Base-by-base conservation (phyloP, 495 filamentous ascomycete genomes). In the Staphylotrichum tortipilum region DNA sequence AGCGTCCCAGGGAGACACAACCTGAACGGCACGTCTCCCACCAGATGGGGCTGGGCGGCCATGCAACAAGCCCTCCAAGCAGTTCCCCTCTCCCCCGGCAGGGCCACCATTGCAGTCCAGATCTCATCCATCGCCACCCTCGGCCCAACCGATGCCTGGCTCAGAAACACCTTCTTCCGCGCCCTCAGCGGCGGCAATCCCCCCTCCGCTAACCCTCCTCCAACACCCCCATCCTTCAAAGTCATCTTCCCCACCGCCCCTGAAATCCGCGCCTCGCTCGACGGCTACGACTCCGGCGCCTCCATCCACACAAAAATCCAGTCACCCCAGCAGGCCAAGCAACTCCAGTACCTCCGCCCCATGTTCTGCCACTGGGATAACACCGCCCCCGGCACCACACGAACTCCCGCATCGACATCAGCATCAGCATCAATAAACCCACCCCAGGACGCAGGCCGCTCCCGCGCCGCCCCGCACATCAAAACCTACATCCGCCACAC, bases 401-500 rank as follows among this genome's bases (percentile, higher is more conserved):
- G 3, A 44, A 2, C 46, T 59, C 3, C 9, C 17, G n/a, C n/a
- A n/a, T n/a, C n/a, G n/a, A n/a, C n/a, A n/a, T n/a, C 7, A 37
- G 26, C 4, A 41, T 35, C 5, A 34, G 22, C 7, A 37, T 22
- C 6, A 41, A 35, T 3, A 34, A 24, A 0, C 3, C 34, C 4
- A 9, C 56, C 2, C 55, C 54, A 24, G 68, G n/a, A 71, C 14
- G 70, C 77, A 34, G 79, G 83, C 10, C 74, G 89, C 37, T 72
- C 79, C n/a, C 74, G 79, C n/a, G 89, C 89, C 4, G 89, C 89
- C 3, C 89, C 89, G 0, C 89, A 95, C 59, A 86, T 94, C 55
- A 95, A 95, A 63, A 94, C 89, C 0, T 95, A 92, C 51, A 80
- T 91, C 39, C 80, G 87, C 4, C 94, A 83, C 59, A 59, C 71